Percentiles rank a stretch among this genome's conserved stretches.
phyloP scores from a whole-genome alignment of 805 yeast genomes.

The Zygoascus flipseniorum region DNA sequence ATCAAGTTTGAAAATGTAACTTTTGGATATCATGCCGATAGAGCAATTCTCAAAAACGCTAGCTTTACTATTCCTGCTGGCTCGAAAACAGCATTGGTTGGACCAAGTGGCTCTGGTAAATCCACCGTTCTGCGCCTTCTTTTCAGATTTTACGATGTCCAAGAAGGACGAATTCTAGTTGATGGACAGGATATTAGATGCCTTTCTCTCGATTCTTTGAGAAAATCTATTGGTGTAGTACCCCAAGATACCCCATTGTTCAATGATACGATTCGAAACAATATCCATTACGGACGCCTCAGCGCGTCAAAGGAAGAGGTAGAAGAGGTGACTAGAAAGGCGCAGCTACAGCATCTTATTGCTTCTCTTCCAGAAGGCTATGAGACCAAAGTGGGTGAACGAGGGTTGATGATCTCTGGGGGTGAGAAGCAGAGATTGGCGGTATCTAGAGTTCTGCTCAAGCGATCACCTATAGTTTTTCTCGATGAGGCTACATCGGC shows the following conservation, averaged over 20 bases:
- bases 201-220: constrained; percentile 64
- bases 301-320: constrained; percentile 70
- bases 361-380: constrained; percentile 73
- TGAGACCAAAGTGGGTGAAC: constrained; percentile 85
- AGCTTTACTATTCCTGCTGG: constrained; percentile 87
- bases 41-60: constrained; percentile 77
- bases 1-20: constrained; percentile 84
- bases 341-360: constrained; percentile 58
- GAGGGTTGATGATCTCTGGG: constrained; percentile 98
- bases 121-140: constrained; percentile 78
- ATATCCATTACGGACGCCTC: constrained; percentile 77
- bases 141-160: constrained; percentile 84
- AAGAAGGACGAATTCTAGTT: constrained; percentile 64
- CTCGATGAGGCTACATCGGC: constrained; percentile 97
- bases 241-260: constrained; percentile 97
- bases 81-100: constrained; percentile 84
- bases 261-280: constrained; percentile 82
- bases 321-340: constrained; percentile 50
- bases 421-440: constrained; percentile 97
- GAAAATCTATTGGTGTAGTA: constrained; percentile 78
- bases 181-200: constrained; percentile 84
- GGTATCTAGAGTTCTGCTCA: constrained; percentile 80
- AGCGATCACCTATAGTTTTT: constrained; percentile 81
- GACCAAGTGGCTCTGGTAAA: constrained; percentile 94
- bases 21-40: constrained; percentile 83